Evolutionary conservation across 495 filamentous ascomycete genomes (phyloP), one percentile per base, ranked within the genome.

Genomic region (Penicillium cataractarum): DNA sequence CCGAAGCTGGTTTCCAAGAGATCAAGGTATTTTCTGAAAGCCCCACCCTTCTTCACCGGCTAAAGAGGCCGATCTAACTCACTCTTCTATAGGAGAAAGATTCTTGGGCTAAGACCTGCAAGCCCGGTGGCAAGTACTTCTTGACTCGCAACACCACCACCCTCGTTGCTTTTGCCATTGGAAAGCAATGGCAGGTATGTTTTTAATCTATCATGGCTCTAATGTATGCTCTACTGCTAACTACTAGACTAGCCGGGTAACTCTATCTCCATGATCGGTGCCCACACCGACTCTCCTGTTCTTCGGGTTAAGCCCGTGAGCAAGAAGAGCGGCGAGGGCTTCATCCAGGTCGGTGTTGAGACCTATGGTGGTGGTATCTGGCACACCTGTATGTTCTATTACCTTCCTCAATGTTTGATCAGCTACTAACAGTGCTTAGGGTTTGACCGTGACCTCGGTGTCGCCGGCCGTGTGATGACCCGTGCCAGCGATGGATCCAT

Each of bases 391-490:
- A 46, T 58, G 72, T 65, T 56, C 31, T 10, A 22, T 27, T 37
- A n/a, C 8, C n/a, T 19, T 27, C 39, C 32, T 27, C 21, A 15
- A 6, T 15, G 8, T 58, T 42, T 31, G n/a, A 42, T n/a, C 31
- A 7, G 22, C 21, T 21, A 37, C 51, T 54, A 35, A 54, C 4
- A 35, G 29, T 9, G 1, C n/a, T 12, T 29, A 87, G 84, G 94
- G 95, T 98, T 98, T 68, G 95, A 99, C 76, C 87, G 95, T 56
- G 95, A 99, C 78, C 81, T 99, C 33, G 90, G 90, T 62, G 86
- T 97, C 56, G 96, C 95, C 46, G 95, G 95, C 33, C 87, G 95
- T 54, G 92, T 88, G 9, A 89, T 98, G 82, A 87, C 93, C 51
- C 91, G 87, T 62, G 83, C 84, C 44, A 81, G 80, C 21, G 83